phyloP scores from a whole-genome alignment of 306 rosid genomes.

The Hippophae tibetana region DNA sequence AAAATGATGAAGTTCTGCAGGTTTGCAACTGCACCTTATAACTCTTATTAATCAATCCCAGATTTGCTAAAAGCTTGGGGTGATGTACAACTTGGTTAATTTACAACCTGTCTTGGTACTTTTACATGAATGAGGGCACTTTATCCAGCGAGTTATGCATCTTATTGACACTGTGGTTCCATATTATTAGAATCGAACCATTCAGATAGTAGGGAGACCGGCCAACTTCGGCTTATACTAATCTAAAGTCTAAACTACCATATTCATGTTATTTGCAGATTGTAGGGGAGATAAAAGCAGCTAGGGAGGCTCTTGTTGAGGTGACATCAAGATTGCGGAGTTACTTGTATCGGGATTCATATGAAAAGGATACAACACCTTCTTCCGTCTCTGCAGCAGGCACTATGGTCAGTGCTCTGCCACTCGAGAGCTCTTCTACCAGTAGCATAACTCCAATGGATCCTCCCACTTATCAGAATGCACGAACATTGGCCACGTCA shows the following conservation, averaged over 20 bases:
- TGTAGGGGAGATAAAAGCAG: slow-evolving; percentile 85
- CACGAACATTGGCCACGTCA: slow-evolving; percentile 36
- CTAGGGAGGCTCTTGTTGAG: slow-evolving; percentile 88
- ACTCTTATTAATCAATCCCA: slow-evolving; percentile 9
- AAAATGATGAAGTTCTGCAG: slow-evolving; percentile 72
- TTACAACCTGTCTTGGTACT: slow-evolving; percentile 14
- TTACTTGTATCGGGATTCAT: slow-evolving; percentile 63
- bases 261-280: slow-evolving; percentile 42
- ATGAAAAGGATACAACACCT: slow-evolving; percentile 51
- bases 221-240: slow-evolving; percentile 12
- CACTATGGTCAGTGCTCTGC: slow-evolving; percentile 19
- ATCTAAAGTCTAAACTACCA: slow-evolving; percentile 7
- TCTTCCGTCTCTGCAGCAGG: slow-evolving; percentile 36
- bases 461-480: slow-evolving; percentile 41
- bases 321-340: slow-evolving; percentile 81
- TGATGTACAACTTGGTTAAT: slow-evolving; percentile 9
- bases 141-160: neutral
- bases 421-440: slow-evolving; percentile 44
- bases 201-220: neutral
- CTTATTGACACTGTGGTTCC: neutral
- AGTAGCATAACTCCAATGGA: slow-evolving; percentile 35
- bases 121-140: slow-evolving; percentile 1
- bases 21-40: slow-evolving; percentile 41
- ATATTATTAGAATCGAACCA: neutral
- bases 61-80: slow-evolving; percentile 8